Base-by-base conservation (phyloP, 1,139 yeast genomes). In the Lodderomyces margitis region DNA sequence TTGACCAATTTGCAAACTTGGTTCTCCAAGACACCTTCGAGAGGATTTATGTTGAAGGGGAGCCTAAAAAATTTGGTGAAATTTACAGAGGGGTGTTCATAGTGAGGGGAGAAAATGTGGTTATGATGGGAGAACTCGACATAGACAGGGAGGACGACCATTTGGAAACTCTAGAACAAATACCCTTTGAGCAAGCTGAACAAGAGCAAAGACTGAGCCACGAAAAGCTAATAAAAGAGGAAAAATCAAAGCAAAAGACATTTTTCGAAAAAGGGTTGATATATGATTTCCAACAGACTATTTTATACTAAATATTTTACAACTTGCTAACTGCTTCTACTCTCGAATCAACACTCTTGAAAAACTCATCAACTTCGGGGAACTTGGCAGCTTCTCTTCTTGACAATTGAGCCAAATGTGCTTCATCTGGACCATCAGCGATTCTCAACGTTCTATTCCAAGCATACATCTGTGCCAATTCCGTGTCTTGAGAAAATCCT, bases 101-200 rank as follows among this genome's bases (percentile, higher is more conserved):
- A 71, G 85, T 94, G 31, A 85, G 98, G 66, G 98, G 99, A 48
- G 99, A 92, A 63, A 92, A 92, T 56, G 95, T 92, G 12, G 95
- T 91, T n/a, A 80, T 91, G 81, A 66, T 92, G 63, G 98, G 98
- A 17, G 98, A 92, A 60, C 77, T 92, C 42, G 97, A 92, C 61
- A 85, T 89, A 49, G 96, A 88, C 57, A 78, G 70, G 52, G 97
- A 91, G 62, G 95, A 86, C 57, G 79, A 71, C 47, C 84, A 86
- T 45, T 71, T 86, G 56, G 73, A 73, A 36, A 63, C 66, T 15
- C 70, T 81, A 59, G 68, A 74, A 46, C 79, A 78, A 56, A 70
- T 87, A 25, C 75, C 83, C 21, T 86, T 78, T 57, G 74, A 70
- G 40, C 78, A 74, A 38, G 94, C 92, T 5, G 78, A 76, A 52